Evolutionary conservation across 805 yeast genomes (phyloP).

Genomic region (Ascoidea tarda): DNA sequence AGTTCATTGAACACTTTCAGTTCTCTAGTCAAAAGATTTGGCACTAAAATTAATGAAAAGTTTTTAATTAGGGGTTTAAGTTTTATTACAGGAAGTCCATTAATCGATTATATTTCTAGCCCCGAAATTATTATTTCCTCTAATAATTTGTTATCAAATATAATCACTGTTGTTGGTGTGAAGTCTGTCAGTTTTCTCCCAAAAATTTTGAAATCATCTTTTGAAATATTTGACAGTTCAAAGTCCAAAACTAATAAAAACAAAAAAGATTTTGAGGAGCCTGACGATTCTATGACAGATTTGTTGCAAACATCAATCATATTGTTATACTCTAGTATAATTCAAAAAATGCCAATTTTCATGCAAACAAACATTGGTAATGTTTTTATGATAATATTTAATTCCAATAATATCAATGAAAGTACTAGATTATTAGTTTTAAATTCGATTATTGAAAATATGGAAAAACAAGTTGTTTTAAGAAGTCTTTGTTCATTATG

Average conservation of each 20-base stretch:
- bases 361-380: conserved; percentile 54
- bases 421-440: conserved; percentile 48
- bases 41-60: conserved; percentile 30
- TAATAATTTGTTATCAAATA: conserved; percentile 52
- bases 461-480: conserved; percentile 53
- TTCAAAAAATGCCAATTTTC: conserved; percentile 79
- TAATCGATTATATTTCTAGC: conserved; percentile 27
- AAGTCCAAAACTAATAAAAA: conserved; percentile 11
- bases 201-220: conserved; percentile 63
- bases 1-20: conserved; percentile 58
- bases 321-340: conserved; percentile 56
- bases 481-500: conserved; percentile 51
- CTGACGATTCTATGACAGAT: conserved; percentile 17
- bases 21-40: conserved; percentile 48
- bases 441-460: conserved; percentile 44
- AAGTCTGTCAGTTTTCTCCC: conserved; percentile 78
- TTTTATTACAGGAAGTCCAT: conserved; percentile 39
- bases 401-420: conserved; percentile 43
- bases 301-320: conserved; percentile 58
- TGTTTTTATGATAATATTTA: conserved; percentile 43
- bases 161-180: conserved; percentile 69
- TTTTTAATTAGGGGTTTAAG: conserved; percentile 34
- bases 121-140: conserved; percentile 64
- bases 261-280: conserved; percentile 18
- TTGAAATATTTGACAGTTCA: conserved; percentile 36